Evolutionary conservation across 2,329 filamentous ascomycete species (phyloP).

Genomic region (Mollisia scopiformis): DNA sequence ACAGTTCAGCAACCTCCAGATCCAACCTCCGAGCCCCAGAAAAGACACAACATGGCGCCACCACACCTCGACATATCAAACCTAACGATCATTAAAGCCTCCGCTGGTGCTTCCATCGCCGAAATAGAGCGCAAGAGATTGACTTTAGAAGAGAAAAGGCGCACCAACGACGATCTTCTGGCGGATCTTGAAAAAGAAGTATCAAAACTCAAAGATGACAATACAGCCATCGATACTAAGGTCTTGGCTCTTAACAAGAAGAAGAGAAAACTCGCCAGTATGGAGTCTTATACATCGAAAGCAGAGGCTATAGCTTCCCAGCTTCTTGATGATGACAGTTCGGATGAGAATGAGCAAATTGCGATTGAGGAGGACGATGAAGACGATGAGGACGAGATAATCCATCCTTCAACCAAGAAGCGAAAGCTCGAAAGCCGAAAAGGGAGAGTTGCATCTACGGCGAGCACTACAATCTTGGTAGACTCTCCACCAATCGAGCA

Average conservation of each 20-base stretch:
- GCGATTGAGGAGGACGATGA: no score
- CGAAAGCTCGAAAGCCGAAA: not conserved
- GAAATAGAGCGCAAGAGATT: not conserved
- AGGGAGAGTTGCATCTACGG: not conserved
- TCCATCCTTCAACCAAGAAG: not conserved
- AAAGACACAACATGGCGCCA: not conserved
- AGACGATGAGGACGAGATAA: no score
- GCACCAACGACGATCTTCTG: not conserved
- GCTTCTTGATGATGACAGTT: not conserved
- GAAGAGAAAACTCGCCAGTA: not conserved
- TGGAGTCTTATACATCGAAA: not conserved
- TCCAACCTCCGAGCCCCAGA: not conserved
- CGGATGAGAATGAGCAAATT: not conserved
- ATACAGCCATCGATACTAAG: not conserved
- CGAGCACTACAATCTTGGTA: no score
- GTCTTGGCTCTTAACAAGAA: not conserved
- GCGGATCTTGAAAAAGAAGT: not conserved
- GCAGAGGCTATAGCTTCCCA: not conserved
- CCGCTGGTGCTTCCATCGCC: no score
- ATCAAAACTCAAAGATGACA: not conserved
- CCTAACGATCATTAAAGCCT: not conserved
- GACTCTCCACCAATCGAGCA: no score
- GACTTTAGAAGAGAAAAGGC: no score
- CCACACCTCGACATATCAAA: not conserved
- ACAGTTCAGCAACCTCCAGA: not conserved